A percentile compares a stretch with the other conserved stretches of the same genome.
Evolutionary conservation across 2,329 filamentous ascomycete genomes (phyloP).

Genomic region (Xylaria sp.): DNA sequence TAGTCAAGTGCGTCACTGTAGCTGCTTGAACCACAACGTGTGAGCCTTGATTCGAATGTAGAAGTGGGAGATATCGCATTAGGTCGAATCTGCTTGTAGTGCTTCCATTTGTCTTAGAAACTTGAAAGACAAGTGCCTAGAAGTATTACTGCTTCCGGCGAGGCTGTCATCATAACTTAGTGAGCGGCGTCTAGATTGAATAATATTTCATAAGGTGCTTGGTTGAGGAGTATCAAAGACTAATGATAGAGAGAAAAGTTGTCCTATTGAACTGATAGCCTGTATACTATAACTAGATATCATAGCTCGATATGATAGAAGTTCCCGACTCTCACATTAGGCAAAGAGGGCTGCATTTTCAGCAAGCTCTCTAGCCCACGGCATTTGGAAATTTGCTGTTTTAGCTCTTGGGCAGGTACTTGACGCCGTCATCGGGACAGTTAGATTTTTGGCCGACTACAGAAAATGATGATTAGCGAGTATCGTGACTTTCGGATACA

Average conservation of each 20-base stretch:
- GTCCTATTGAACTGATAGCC: background rate
- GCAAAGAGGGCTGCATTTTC: background rate
- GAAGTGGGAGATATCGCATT: no score
- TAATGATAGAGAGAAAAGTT: background rate
- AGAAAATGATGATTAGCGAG: slow-evolving; percentile 31
- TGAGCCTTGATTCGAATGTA: no score
- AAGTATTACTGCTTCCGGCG: no score
- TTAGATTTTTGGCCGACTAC: slow-evolving; percentile 67
- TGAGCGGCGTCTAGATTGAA: no score
- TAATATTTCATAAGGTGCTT: background rate
- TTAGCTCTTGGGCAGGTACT: slow-evolving; percentile 69
- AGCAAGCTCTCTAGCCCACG: background rate
- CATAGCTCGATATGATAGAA: background rate
- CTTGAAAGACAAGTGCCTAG: no score
- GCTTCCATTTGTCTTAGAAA: no score
- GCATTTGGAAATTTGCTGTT: background rate
- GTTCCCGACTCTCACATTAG: background rate
- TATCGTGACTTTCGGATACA: background rate
- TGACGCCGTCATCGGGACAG: slow-evolving; percentile 72
- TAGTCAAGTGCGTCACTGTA: no score
- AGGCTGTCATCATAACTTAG: no score
- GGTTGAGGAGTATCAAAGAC: background rate
- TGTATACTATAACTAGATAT: background rate
- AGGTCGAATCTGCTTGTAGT: no score
- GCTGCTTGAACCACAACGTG: no score